phyloP scores from a whole-genome alignment of 768 basidiomycete genomes.

The Mrakia blollopis region DNA sequence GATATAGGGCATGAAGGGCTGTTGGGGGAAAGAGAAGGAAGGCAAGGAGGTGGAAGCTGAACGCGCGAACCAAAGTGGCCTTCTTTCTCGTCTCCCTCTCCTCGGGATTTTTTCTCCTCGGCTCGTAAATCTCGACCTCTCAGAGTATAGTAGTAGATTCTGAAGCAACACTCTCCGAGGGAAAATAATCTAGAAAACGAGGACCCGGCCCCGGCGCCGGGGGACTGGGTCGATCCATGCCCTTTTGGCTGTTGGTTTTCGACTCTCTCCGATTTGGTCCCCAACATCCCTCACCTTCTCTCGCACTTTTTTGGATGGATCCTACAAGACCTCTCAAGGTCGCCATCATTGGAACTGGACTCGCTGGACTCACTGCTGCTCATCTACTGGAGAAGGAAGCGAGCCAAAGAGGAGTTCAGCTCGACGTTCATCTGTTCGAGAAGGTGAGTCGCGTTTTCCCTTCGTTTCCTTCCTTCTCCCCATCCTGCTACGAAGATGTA shows the following conservation, averaged over 20 bases:
- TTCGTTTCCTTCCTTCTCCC: neutral
- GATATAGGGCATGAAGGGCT: neutral
- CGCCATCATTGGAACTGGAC: conserved; percentile 65
- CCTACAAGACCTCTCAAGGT: conserved; percentile 39
- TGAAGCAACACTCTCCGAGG: too few species aligned
- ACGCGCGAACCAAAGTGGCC: too few species aligned
- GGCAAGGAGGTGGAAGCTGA: neutral
- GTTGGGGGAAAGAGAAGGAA: neutral
- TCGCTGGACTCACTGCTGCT: conserved; percentile 67
- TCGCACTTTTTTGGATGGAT: neutral
- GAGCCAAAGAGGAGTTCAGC: conserved; percentile 46
- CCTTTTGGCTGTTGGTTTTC: neutral
- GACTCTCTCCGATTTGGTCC: neutral
- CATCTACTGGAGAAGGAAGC: conserved; percentile 51
- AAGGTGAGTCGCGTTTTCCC: conserved; percentile 57
- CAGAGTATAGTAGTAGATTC: too few species aligned
- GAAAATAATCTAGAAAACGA: too few species aligned
- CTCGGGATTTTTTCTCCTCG: too few species aligned
- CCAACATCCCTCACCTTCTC: neutral
- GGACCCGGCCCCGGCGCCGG: too few species aligned
- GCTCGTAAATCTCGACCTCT: too few species aligned
- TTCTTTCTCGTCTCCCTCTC: too few species aligned
- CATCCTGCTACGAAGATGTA: too few species aligned
- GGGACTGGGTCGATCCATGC: neutral
- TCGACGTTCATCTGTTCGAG: conserved; percentile 70